These are phyloP conservation scores for Backusella sp. DNA, from an alignment of 192 early-diverging fungal species.

Conservation along the genomic window DNA sequence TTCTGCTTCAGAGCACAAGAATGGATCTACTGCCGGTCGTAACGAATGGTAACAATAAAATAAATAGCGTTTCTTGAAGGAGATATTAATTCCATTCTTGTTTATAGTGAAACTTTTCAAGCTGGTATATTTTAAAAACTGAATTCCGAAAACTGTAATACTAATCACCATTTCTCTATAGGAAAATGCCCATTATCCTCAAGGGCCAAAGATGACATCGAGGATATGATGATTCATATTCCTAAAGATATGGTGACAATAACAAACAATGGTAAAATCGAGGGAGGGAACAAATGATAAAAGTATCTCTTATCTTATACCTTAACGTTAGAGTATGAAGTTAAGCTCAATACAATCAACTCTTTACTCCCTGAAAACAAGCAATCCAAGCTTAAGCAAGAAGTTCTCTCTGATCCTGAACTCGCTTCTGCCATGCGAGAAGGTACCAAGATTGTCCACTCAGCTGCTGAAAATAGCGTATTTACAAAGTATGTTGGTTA, in stretches of 20 bases:
- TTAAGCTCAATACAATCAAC: slow-evolving; percentile 2
- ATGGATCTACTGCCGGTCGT: neutral
- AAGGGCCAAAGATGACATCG: neutral
- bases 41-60: neutral
- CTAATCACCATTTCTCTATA: neutral
- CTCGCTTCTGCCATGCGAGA: slow-evolving; percentile 51
- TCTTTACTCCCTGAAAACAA: neutral
- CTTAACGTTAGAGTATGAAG: neutral
- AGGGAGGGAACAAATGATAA: neutral
- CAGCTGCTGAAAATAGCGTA: slow-evolving; percentile 49
- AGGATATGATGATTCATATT: slow-evolving; percentile 15
- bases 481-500: slow-evolving; percentile 41
- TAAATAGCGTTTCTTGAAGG: neutral
- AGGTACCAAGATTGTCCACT: slow-evolving; percentile 53
- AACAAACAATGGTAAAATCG: neutral
- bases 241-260: slow-evolving; percentile 1
- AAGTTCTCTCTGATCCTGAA: slow-evolving; percentile 28
- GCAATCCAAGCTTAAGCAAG: slow-evolving; percentile 4
- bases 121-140: neutral
- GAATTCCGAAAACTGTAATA: neutral
- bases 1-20: neutral
- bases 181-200: neutral
- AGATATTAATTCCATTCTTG: neutral
- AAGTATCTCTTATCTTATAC: neutral
- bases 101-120: neutral